Conservation (phyloP, 2,329 filamentous ascomycete genomes). For the Alternaria dauci region DNA sequence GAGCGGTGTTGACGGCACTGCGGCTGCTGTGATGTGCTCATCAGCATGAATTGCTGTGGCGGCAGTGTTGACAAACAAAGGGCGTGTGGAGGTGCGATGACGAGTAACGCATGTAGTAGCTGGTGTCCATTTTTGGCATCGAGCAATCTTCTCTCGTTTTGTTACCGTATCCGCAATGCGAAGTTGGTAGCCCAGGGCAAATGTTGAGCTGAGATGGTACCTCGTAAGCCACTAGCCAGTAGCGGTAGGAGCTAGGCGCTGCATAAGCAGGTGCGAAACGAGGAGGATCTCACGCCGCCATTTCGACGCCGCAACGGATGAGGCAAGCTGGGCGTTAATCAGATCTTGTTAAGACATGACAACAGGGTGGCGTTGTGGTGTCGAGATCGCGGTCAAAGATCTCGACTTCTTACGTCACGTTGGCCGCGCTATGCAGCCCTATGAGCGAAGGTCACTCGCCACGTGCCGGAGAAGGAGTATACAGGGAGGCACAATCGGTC, state of each 20-base stretch:
- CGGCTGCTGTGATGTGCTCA: background rate
- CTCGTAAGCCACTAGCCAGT: constrained; percentile 12
- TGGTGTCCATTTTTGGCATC: background rate
- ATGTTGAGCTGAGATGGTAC: constrained; percentile 14
- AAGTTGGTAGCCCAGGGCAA: background rate
- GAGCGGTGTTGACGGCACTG: constrained; percentile 3
- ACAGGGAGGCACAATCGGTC: too few species aligned
- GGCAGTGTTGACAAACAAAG: background rate
- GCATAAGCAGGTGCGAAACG: constrained; percentile 22
- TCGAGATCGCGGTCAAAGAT: too few species aligned
- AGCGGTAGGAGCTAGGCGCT: constrained; percentile 10
- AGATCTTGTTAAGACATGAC: background rate
- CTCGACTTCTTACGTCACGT: background rate
- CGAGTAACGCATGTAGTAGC: background rate
- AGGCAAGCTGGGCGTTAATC: background rate
- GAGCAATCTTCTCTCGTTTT: too few species aligned
- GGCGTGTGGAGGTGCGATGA: background rate
- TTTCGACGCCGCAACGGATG: constrained; percentile 5
- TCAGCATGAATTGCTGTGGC: too few species aligned
- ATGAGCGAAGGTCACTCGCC: too few species aligned
- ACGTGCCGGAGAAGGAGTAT: too few species aligned
- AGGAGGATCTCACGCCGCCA: constrained; percentile 25
- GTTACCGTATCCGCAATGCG: too few species aligned
- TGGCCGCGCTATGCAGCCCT: too few species aligned
- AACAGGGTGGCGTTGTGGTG: background rate